Evolutionary conservation across 2,329 filamentous ascomycete genomes (phyloP).

Genomic region (Trichophyton verrucosum): DNA sequence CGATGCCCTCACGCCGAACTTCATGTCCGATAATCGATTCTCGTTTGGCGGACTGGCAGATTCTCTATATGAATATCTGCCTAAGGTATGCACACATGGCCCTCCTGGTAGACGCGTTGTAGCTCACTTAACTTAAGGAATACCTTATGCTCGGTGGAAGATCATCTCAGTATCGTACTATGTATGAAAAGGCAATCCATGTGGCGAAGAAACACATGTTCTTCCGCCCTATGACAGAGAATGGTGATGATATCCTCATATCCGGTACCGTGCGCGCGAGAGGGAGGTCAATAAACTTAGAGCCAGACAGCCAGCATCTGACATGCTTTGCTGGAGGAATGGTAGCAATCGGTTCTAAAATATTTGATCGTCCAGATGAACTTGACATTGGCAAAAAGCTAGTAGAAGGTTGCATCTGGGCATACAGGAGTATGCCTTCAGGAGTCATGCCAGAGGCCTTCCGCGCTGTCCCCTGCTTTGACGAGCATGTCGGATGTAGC

Average conservation of each 20-base stretch:
- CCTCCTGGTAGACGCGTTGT: background rate
- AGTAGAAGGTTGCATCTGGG: slow-evolving; percentile 46
- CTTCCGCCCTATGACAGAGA: slow-evolving; percentile 61
- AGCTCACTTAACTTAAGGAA: slow-evolving; percentile 7
- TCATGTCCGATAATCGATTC: slow-evolving; percentile 28
- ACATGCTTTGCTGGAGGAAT: slow-evolving; percentile 45
- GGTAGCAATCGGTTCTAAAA: slow-evolving; percentile 40
- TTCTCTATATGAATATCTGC: slow-evolving; percentile 47
- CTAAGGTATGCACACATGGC: slow-evolving; percentile 41
- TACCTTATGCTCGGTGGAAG: slow-evolving; percentile 62
- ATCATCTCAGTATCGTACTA: slow-evolving; percentile 48
- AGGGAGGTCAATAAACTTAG: slow-evolving; percentile 28
- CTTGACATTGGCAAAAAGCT: slow-evolving; percentile 39
- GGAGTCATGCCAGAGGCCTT: slow-evolving; percentile 46
- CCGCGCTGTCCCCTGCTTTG: slow-evolving; percentile 30
- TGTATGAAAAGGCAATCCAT: slow-evolving; percentile 58
- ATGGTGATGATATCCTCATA: slow-evolving; percentile 58
- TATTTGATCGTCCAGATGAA: slow-evolving; percentile 40
- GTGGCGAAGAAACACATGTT: slow-evolving; percentile 61
- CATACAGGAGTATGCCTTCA: slow-evolving; percentile 36
- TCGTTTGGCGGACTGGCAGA: slow-evolving; percentile 46
- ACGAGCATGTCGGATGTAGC: slow-evolving; percentile 7
- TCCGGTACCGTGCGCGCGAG: slow-evolving; percentile 42
- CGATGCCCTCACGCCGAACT: slow-evolving; percentile 19
- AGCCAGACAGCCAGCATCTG: slow-evolving; percentile 39